phyloP scores from a whole-genome alignment of 176 grass and related monocot species.

The Lolium multiflorum region DNA sequence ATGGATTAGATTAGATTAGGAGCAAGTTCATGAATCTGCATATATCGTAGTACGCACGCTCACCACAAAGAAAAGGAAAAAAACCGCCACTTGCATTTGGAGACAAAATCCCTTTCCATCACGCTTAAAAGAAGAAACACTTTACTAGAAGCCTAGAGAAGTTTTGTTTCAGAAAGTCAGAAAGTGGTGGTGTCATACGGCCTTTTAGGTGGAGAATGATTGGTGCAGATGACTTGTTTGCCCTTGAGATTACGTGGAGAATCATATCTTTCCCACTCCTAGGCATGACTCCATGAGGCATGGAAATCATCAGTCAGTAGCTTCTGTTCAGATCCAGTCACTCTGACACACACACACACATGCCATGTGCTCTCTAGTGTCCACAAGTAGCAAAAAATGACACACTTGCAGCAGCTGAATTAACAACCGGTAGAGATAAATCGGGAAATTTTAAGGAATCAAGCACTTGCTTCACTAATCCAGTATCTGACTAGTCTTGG shows the following conservation, averaged over 20 bases:
- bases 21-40: not conserved
- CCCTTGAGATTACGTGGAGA: not conserved
- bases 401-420: not conserved
- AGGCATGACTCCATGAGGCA: not conserved
- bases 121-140: not conserved
- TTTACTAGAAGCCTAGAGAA: constrained; percentile 33
- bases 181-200: not conserved
- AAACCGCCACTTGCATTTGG: not conserved
- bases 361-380: not conserved
- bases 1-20: not conserved
- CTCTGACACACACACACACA: not conserved
- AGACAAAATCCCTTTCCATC: not conserved
- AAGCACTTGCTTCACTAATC: not conserved
- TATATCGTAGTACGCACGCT: no score
- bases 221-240: constrained; percentile 19
- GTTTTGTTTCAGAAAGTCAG: not conserved
- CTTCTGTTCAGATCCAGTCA: not conserved
- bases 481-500: not conserved
- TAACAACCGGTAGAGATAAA: not conserved
- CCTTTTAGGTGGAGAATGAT: constrained; percentile 20
- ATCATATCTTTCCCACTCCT: not conserved
- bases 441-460: not conserved
- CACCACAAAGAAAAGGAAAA: not conserved
- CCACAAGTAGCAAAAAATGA: not conserved
- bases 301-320: not conserved